Conservation (phyloP, 1,139 yeast genomes). For the Blastobotrys malaysiensis region DNA sequence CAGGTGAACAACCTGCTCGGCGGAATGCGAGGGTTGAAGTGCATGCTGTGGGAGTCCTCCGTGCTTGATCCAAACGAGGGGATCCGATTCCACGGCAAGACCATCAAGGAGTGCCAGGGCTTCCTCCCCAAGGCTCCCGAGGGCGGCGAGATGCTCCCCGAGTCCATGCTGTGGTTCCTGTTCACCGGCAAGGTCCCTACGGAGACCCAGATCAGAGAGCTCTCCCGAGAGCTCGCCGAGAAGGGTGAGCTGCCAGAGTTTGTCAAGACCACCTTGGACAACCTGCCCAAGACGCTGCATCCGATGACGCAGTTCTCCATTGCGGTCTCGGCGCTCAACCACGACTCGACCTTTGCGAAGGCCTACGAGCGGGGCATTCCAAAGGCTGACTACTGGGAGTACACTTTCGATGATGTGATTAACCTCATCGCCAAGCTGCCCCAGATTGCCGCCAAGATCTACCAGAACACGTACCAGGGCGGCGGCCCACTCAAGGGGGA, state of each 20-base stretch:
- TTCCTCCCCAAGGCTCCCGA: constrained; percentile 41
- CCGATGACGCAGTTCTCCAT: constrained; percentile 98
- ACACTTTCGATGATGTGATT: constrained; percentile 84
- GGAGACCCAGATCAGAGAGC: constrained; percentile 63
- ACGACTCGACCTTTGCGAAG: constrained; percentile 84
- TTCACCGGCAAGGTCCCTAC: constrained; percentile 89
- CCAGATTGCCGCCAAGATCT: constrained; percentile 87
- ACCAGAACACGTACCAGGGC: constrained; percentile 83
- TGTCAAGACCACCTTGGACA: constrained; percentile 74
- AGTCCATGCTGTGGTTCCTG: constrained; percentile 87
- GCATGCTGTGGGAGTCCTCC: constrained; percentile 52
- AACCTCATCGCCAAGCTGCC: constrained; percentile 90
- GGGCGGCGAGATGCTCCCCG: constrained; percentile 61
- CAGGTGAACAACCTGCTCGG: constrained; percentile 44
- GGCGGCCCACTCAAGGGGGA: constrained; percentile 65
- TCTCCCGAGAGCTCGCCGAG: constrained; percentile 79
- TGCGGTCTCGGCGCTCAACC: constrained; percentile 87
- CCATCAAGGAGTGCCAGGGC: constrained; percentile 48
- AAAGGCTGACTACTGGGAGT: constrained; percentile 87
- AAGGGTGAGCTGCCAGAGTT: constrained; percentile 80
- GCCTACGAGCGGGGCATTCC: constrained; percentile 86
- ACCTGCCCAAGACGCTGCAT: constrained; percentile 80
- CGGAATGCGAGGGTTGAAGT: constrained; percentile 52
- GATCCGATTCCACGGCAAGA: constrained; percentile 49
- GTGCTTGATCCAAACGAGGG: constrained; percentile 49